phyloP scores from a whole-genome alignment of 768 basidiomycete species.

The Tylopilus felleus region DNA sequence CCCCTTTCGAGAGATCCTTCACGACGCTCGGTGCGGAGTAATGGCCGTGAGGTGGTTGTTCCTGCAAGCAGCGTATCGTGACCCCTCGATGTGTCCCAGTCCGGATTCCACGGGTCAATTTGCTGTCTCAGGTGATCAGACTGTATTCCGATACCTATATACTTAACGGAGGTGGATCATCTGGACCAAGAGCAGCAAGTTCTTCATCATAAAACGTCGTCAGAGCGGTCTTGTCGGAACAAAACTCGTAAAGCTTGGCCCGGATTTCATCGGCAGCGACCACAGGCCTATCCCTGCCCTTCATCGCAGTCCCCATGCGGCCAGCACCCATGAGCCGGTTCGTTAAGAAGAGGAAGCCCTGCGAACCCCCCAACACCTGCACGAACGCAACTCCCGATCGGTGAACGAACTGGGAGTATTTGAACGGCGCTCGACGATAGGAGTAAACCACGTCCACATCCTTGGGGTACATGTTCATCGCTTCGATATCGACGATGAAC shows the following conservation, averaged over 20 bases:
- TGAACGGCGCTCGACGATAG: conserved; percentile 75
- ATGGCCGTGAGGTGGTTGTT: conserved; percentile 72
- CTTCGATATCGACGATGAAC: conserved; percentile 84
- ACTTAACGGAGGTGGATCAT: conserved; percentile 43
- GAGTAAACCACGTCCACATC: conserved; percentile 85
- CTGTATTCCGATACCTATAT: conserved; percentile 30
- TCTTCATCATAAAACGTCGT: conserved; percentile 72
- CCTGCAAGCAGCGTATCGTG: conserved; percentile 38
- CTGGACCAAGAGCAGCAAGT: conserved; percentile 47
- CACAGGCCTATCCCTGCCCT: conserved; percentile 54
- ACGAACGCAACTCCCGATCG: conserved; percentile 86
- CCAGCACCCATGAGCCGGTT: conserved; percentile 80
- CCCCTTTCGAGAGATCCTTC: conserved; percentile 59
- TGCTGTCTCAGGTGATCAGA: conserved; percentile 7
- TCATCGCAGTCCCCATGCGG: conserved; percentile 52
- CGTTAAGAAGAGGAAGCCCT: conserved; percentile 86
- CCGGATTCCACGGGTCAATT: not conserved
- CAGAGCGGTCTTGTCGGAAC: conserved; percentile 53
- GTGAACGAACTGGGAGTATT: conserved; percentile 90
- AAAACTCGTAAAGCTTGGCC: conserved; percentile 58
- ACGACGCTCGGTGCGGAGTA: conserved; percentile 64
- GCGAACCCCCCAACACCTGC: conserved; percentile 74
- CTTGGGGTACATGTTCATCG: conserved; percentile 69
- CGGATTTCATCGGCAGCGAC: conserved; percentile 63
- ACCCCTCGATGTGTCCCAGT: conserved; percentile 9